These are phyloP conservation scores for Yarrowia sp. DNA, from an alignment of 805 yeast species.

Conservation along the genomic window DNA sequence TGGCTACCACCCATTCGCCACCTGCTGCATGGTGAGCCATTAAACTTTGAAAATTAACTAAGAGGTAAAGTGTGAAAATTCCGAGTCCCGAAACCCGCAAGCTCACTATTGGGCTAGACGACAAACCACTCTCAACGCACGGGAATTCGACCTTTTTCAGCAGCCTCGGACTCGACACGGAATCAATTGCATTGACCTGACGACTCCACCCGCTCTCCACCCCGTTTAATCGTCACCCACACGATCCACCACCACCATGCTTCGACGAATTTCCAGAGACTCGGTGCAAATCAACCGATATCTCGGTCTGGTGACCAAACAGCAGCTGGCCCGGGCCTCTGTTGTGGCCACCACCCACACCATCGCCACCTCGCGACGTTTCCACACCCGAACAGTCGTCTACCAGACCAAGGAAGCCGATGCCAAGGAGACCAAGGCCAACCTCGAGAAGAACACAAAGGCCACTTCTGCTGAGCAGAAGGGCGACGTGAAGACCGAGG, in stretches of 20 bases:
- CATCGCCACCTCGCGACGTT: constrained; percentile 11
- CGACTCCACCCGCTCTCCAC: neutral
- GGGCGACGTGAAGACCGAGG: neutral
- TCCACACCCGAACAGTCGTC: neutral
- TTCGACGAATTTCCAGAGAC: constrained; percentile 23
- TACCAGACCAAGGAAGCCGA: constrained; percentile 5
- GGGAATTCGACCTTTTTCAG: neutral
- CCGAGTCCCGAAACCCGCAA: constrained; percentile 28
- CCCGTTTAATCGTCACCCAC: neutral
- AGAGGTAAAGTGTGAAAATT: constrained; percentile 10
- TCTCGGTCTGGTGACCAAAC: constrained; percentile 33
- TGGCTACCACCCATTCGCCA: constrained; percentile 8
- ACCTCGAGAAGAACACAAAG: constrained; percentile 13
- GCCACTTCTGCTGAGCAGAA: neutral
- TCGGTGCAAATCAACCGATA: constrained; percentile 37
- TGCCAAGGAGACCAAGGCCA: constrained; percentile 34
- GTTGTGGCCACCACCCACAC: constrained; percentile 22
- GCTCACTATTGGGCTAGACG: constrained; percentile 26
- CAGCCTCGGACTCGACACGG: neutral
- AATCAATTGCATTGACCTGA: neutral
- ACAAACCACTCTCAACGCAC: neutral
- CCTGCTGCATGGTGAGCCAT: constrained; percentile 34
- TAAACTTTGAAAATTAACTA: constrained; percentile 37
- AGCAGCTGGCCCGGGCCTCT: neutral
- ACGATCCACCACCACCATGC: constrained; percentile 12